These are phyloP conservation scores for Pyricularia grisea DNA, from an alignment of 2,329 filamentous ascomycete species.

Conservation along the genomic window DNA sequence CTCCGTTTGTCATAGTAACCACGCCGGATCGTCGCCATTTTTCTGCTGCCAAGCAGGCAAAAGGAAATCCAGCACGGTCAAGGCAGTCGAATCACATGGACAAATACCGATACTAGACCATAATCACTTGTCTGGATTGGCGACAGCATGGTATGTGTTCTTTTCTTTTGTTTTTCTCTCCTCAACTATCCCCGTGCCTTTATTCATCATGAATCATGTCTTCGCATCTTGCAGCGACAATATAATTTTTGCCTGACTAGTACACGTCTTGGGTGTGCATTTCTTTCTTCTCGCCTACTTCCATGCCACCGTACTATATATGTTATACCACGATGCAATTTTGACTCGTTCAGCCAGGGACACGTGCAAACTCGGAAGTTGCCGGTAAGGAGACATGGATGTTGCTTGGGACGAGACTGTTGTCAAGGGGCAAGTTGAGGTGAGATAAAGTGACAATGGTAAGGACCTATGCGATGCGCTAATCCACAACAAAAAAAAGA, in stretches of 20 bases:
- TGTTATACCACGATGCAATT: too few species aligned
- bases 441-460: too few species aligned
- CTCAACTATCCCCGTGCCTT: too few species aligned
- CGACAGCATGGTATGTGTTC: background rate
- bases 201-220: background rate
- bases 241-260: background rate
- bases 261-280: background rate
- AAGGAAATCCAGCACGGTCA: background rate
- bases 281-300: background rate
- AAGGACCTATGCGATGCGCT: too few species aligned
- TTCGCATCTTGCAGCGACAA: background rate
- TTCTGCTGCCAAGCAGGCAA: background rate
- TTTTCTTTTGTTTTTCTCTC: background rate
- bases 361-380: too few species aligned
- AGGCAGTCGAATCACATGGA: background rate
- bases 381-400: too few species aligned
- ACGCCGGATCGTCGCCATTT: background rate
- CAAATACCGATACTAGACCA: background rate
- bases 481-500: too few species aligned
- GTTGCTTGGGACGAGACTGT: too few species aligned
- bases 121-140: background rate
- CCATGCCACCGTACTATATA: too few species aligned
- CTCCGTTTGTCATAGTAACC: too few species aligned
- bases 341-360: too few species aligned
- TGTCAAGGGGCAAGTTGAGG: too few species aligned